Evolutionary conservation across 495 filamentous ascomycete species (phyloP).

Genomic region (Trichoderma asperelloides): DNA sequence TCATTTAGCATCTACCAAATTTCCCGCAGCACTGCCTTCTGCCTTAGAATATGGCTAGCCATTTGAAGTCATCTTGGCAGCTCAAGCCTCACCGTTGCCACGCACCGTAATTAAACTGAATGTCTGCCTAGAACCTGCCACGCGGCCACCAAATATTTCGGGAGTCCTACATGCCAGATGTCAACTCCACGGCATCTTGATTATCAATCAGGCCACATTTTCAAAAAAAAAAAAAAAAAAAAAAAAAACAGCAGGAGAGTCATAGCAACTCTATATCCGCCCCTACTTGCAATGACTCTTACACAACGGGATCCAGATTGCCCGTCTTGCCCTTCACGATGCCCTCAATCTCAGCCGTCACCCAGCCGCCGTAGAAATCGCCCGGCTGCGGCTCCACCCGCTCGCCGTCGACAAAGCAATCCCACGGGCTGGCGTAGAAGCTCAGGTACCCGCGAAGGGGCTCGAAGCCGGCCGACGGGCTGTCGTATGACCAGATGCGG

Average conservation of each 20-base stretch:
- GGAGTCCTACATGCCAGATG: background rate
- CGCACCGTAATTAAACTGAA: background rate
- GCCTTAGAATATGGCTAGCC: background rate
- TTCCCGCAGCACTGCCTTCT: background rate
- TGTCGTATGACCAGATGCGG: conserved; percentile 47
- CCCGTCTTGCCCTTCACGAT: conserved; percentile 43
- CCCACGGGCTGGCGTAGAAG: conserved; percentile 49
- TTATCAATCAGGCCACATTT: background rate
- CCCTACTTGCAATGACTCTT: background rate
- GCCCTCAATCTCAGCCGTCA: conserved; percentile 47
- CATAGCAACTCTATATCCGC: too few relatives aligned
- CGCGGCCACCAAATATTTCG: background rate
- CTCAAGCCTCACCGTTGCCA: background rate
- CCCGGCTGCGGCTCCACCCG: conserved; percentile 46
- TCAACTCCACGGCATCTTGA: background rate
- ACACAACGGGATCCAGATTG: conserved; percentile 24
- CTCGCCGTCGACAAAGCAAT: conserved; percentile 54
- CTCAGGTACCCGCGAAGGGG: conserved; percentile 41
- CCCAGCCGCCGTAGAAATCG: conserved; percentile 53
- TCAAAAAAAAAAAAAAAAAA: background rate
- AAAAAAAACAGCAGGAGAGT: too few relatives aligned
- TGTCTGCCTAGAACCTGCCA: background rate
- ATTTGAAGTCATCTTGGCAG: background rate
- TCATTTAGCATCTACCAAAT: too few relatives aligned
- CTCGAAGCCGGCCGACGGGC: conserved; percentile 37